Percentiles rank a stretch among this genome's conserved stretches.
phyloP scores from a whole-genome alignment of 2,329 filamentous ascomycete species.

The Verticillium tricorpus region DNA sequence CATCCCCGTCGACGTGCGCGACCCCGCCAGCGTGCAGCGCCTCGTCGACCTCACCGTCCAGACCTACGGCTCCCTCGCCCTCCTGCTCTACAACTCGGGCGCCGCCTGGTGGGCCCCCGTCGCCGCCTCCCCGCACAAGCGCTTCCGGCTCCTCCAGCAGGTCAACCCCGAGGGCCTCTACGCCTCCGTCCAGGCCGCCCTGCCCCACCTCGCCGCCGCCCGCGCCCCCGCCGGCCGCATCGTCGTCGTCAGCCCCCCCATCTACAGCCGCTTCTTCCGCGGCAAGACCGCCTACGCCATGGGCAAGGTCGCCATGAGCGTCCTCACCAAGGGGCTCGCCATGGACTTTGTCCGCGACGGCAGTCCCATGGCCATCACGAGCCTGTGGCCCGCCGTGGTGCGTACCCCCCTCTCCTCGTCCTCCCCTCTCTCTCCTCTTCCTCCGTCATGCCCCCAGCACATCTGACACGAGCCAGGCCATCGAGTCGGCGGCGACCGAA shows the following conservation, averaged over 20 bases:
- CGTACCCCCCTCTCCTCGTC: constrained; percentile 20
- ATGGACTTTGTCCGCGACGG: constrained; percentile 74
- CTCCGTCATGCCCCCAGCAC: too few relatives aligned
- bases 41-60: constrained; percentile 56
- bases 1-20: constrained; percentile 66
- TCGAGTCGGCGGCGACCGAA: constrained; percentile 71
- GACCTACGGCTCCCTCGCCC: constrained; percentile 62
- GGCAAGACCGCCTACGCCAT: constrained; percentile 83
- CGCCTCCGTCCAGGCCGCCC: constrained; percentile 59
- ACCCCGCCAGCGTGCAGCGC: constrained; percentile 53
- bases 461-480: constrained; percentile 33
- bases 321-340: constrained; percentile 73
- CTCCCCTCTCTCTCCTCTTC: not conserved
- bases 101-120: constrained; percentile 83
- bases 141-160: constrained; percentile 70
- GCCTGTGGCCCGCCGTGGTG: constrained; percentile 76
- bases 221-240: constrained; percentile 56
- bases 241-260: constrained; percentile 76
- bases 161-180: constrained; percentile 76
- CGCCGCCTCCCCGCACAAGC: constrained; percentile 65
- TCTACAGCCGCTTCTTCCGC: constrained; percentile 79
- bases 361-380: constrained; percentile 68
- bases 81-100: constrained; percentile 76
- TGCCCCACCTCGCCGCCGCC: constrained; percentile 58
- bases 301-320: constrained; percentile 77